Percentiles rank a stretch among this genome's conserved stretches.
Conservation (phyloP, 495 filamentous ascomycete genomes). For the Neurospora sp. region DNA sequence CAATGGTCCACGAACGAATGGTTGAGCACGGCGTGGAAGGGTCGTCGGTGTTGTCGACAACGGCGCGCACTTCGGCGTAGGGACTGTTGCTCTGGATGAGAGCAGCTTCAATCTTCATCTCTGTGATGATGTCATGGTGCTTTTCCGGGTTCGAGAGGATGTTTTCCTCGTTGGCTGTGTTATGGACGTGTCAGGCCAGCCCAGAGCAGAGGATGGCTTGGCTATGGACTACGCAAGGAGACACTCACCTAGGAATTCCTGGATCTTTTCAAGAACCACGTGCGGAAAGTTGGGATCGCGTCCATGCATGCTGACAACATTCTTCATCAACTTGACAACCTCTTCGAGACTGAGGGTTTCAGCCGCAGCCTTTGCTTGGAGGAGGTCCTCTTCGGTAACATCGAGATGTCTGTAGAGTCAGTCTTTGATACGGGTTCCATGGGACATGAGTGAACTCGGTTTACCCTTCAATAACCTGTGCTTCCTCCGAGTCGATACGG, state of each 20-base stretch:
- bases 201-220: neutral
- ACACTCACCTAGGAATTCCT: constrained; percentile 14
- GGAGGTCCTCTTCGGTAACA: constrained; percentile 20
- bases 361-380: constrained; percentile 19
- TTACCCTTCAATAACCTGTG: neutral
- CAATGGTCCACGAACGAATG: constrained; percentile 31
- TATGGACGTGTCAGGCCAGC: neutral
- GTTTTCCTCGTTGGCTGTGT: constrained; percentile 22
- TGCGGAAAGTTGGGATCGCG: constrained; percentile 23
- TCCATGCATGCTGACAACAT: constrained; percentile 19
- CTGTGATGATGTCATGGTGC: constrained; percentile 24
- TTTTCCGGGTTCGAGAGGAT: constrained; percentile 28
- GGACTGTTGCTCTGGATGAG: constrained; percentile 35
- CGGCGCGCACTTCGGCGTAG: constrained; percentile 40
- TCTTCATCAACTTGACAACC: constrained; percentile 16
- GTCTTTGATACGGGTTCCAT: neutral
- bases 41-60: constrained; percentile 39
- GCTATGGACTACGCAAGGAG: neutral
- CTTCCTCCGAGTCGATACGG: neutral
- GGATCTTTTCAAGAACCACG: constrained; percentile 14
- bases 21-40: constrained; percentile 26
- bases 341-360: constrained; percentile 17
- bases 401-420: constrained; percentile 9
- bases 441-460: neutral
- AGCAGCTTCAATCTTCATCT: constrained; percentile 35